Conservation (phyloP, 1,284 basidiomycete species). For the Ustilago esculenta region DNA sequence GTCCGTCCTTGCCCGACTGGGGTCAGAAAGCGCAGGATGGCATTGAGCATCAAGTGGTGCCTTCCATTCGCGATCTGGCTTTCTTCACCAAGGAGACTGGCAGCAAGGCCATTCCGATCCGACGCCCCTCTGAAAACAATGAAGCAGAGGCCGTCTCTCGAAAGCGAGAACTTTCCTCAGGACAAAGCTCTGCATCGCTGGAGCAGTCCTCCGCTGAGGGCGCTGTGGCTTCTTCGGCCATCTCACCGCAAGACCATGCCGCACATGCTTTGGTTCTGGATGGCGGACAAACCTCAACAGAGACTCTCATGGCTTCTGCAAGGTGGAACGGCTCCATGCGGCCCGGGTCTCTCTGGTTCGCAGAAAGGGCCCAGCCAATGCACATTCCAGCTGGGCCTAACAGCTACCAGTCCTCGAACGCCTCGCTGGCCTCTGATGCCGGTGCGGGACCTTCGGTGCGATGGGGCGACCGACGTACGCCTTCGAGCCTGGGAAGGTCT, state of each 20-base stretch:
- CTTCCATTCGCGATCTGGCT: constrained; percentile 29
- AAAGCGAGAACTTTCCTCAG: not conserved
- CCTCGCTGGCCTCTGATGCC: constrained; percentile 12
- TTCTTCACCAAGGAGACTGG: constrained; percentile 23
- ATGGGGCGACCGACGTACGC: constrained; percentile 4
- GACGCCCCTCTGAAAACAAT: constrained; percentile 36
- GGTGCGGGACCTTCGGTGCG: constrained; percentile 10
- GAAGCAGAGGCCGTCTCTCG: not conserved
- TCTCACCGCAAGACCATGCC: not conserved
- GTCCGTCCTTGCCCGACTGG: constrained; percentile 49
- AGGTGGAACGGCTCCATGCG: not conserved
- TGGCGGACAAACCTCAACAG: constrained; percentile 10
- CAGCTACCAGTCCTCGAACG: constrained; percentile 22
- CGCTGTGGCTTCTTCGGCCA: not conserved
- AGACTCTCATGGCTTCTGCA: constrained; percentile 9
- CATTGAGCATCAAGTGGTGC: not conserved
- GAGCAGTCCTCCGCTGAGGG: not conserved
- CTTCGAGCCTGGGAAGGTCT: constrained; percentile 19
- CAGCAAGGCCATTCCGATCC: constrained; percentile 55
- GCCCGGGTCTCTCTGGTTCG: constrained; percentile 5
- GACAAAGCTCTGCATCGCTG: not conserved
- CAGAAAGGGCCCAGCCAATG: constrained; percentile 15
- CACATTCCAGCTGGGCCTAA: constrained; percentile 20
- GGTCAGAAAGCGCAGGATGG: constrained; percentile 5
- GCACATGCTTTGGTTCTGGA: not conserved